phyloP scores from a whole-genome alignment of 2,329 filamentous ascomycete genomes.

The Emmonsiellopsis sp. region DNA sequence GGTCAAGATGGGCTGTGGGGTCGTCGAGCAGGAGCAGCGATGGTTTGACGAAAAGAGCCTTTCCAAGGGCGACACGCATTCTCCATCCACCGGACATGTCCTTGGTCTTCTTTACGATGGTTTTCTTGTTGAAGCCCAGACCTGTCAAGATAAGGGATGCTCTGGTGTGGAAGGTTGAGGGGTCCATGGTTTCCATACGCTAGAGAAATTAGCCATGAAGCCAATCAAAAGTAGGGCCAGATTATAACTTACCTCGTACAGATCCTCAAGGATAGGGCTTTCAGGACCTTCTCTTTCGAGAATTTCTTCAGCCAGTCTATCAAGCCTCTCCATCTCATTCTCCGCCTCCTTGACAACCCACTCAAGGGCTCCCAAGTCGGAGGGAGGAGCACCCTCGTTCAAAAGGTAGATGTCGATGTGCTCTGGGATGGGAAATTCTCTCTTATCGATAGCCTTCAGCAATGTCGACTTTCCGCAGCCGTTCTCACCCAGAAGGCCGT shows the following conservation, averaged over 20 bases:
- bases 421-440: conserved; percentile 92
- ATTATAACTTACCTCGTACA: conserved; percentile 71
- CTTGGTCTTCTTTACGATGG: conserved; percentile 99
- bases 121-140: conserved; percentile 98
- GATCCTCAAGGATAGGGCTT: conserved; percentile 77
- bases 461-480: conserved; percentile 98
- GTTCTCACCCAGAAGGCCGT: conserved; percentile 96
- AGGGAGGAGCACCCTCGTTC: conserved; percentile 90
- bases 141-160: conserved; percentile 94
- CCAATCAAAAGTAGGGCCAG: background rate
- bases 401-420: conserved; percentile 97
- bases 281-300: conserved; percentile 90
- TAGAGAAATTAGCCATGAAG: conserved; percentile 31
- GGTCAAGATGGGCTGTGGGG: conserved; percentile 96
- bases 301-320: conserved; percentile 79
- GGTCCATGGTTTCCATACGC: conserved; percentile 99
- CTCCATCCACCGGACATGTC: conserved; percentile 99
- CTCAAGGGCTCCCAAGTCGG: conserved; percentile 81
- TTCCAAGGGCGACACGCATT: conserved; percentile 96
- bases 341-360: conserved; percentile 96
- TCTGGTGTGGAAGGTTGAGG: conserved; percentile 90
- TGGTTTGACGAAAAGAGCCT: conserved; percentile 97
- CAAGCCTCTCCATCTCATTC: conserved; percentile 81
- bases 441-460: conserved; percentile 83
- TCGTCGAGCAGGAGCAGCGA: conserved; percentile 93